Evolutionary conservation across 257 asterid species (phyloP).

Genomic region (Paraleonurus japonicus): DNA sequence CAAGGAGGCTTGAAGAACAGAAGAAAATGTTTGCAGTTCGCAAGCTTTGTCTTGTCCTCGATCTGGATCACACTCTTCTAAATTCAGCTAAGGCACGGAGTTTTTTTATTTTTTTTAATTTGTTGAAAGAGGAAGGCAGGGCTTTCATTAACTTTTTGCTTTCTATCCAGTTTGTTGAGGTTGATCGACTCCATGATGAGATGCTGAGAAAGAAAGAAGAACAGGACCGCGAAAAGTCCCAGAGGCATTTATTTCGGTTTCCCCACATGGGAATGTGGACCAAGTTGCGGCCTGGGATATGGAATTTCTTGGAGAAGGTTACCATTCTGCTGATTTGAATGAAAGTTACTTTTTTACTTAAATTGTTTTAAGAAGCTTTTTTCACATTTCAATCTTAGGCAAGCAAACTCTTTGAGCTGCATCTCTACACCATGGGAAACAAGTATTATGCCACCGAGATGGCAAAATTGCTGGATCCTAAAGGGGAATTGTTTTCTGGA

Average conservation of each 20-base stretch:
- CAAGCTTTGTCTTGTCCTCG: slow-evolving; percentile 95
- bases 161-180: slow-evolving; percentile 77
- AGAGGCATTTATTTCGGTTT: slow-evolving; percentile 81
- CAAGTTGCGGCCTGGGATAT: slow-evolving; percentile 94
- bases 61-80: slow-evolving; percentile 92
- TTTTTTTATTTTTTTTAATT: not conserved
- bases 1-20: slow-evolving; percentile 93
- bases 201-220: slow-evolving; percentile 92
- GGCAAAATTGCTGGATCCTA: slow-evolving; percentile 99
- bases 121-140: not conserved
- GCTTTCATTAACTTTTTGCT: slow-evolving; percentile 16
- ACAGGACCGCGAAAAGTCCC: slow-evolving; percentile 83
- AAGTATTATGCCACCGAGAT: slow-evolving; percentile 96
- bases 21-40: slow-evolving; percentile 77
- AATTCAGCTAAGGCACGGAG: slow-evolving; percentile 90
- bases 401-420: slow-evolving; percentile 83
- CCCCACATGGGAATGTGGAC: slow-evolving; percentile 99
- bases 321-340: slow-evolving; percentile 13
- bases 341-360: not conserved
- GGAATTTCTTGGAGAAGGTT: slow-evolving; percentile 98
- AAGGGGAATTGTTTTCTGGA: slow-evolving; percentile 91
- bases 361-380: slow-evolving; percentile 15
- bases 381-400: slow-evolving; percentile 48
- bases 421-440: slow-evolving; percentile 98
- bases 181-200: slow-evolving; percentile 80